These are phyloP conservation scores for Rutidosis leptorrhynchoides DNA, from an alignment of 129 eudicot species.

Conservation along the genomic window DNA sequence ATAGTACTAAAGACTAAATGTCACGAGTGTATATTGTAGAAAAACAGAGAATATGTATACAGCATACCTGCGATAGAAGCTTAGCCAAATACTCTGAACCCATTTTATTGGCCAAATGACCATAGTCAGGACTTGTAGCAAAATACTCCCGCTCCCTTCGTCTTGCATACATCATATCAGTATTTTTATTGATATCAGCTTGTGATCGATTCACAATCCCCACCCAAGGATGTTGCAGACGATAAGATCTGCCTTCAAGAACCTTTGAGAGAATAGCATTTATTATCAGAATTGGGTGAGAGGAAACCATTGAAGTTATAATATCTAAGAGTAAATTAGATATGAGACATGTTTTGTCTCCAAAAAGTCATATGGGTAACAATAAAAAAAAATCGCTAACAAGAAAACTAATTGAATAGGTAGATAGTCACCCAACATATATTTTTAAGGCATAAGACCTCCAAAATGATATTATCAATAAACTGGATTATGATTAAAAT, in stretches of 20 bases:
- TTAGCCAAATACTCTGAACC: conserved; percentile 70
- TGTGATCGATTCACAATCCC: conserved; percentile 70
- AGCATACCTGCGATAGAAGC: conserved; percentile 49
- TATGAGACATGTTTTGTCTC: background rate
- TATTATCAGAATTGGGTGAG: conserved; percentile 1
- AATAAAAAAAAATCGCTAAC: background rate
- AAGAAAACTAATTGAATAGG: background rate
- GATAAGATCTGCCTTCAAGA: conserved; percentile 72
- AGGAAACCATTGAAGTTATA: background rate
- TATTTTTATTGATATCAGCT: conserved; percentile 57
- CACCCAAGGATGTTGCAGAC: conserved; percentile 72
- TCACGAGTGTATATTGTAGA: background rate
- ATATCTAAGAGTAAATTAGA: background rate
- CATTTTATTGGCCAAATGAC: conserved; percentile 51
- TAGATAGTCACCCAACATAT: background rate
- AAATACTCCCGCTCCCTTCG: conserved; percentile 54
- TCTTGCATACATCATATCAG: conserved; percentile 56
- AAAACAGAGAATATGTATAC: background rate
- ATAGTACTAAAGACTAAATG: background rate
- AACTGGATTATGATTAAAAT: background rate
- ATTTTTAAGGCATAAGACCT: background rate
- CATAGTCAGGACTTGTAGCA: conserved; percentile 62
- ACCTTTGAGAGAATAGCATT: conserved; percentile 34
- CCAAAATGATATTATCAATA: background rate
- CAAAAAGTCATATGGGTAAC: background rate